Percentiles rank a stretch among this genome's conserved stretches.
phyloP scores from a whole-genome alignment of 768 basidiomycete genomes.

The Auriculariales sp. region DNA sequence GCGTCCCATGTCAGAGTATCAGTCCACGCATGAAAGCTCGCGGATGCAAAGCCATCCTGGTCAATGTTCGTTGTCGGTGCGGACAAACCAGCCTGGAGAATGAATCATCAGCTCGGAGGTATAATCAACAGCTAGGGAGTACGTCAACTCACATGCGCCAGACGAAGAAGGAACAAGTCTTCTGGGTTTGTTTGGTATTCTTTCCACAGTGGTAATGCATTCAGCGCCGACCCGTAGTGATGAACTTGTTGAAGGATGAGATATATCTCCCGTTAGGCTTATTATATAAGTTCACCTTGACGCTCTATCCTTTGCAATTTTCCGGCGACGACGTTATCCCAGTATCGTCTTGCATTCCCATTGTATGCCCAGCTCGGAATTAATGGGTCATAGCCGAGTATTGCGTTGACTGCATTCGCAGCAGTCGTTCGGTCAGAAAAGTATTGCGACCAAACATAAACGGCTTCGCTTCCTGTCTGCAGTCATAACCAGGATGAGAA shows the following conservation, averaged over 20 bases:
- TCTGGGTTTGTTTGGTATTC: slow-evolving; percentile 31
- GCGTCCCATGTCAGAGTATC: slow-evolving; percentile 44
- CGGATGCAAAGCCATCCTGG: slow-evolving; percentile 37
- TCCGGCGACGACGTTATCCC: slow-evolving; percentile 14
- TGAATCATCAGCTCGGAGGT: too few species aligned
- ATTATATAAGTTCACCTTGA: slow-evolving; percentile 43
- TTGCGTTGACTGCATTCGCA: slow-evolving; percentile 37
- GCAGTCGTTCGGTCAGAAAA: slow-evolving; percentile 38
- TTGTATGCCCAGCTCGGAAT: slow-evolving; percentile 52
- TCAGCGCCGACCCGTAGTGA: slow-evolving; percentile 42
- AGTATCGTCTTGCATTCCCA: slow-evolving; percentile 42
- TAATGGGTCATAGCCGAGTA: slow-evolving; percentile 39
- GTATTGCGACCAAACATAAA: slow-evolving; percentile 37
- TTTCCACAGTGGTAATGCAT: slow-evolving; percentile 35
- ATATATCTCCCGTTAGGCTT: too few species aligned
- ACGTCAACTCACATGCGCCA: too few species aligned
- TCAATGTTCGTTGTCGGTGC: slow-evolving; percentile 42
- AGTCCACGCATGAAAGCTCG: slow-evolving; percentile 43
- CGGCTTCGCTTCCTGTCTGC: slow-evolving; percentile 45
- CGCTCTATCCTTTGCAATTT: slow-evolving; percentile 1
- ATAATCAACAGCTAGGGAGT: too few species aligned
- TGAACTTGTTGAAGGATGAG: slow-evolving; percentile 42
- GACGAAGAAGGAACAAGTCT: slow-evolving; percentile 36
- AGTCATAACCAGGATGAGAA: too few species aligned
- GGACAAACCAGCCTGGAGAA: slow-evolving; percentile 34